Conservation (phyloP, 306 rosid genomes). For the Cicer bijugum region DNA sequence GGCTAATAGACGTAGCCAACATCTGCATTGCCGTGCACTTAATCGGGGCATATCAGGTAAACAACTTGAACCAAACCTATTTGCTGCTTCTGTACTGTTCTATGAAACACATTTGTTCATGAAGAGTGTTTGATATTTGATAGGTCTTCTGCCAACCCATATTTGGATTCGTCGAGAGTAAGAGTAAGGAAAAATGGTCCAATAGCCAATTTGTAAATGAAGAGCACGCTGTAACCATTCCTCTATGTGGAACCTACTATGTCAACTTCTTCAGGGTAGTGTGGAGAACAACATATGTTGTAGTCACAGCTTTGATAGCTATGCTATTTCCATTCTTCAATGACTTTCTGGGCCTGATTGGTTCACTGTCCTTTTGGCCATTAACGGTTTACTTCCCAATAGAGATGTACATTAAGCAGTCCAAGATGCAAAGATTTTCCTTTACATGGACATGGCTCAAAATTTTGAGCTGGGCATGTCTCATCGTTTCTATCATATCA, state of each 20-base stretch:
- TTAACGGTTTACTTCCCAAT: constrained; percentile 87
- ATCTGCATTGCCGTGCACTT: constrained; percentile 84
- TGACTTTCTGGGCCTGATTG: constrained; percentile 81
- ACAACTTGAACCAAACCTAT: neutral
- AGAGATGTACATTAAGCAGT: constrained; percentile 88
- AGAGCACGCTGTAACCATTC: constrained; percentile 63
- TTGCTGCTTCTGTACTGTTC: neutral
- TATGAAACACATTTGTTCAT: constrained; percentile 4
- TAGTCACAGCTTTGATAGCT: constrained; percentile 71
- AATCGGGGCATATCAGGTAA: constrained; percentile 94
- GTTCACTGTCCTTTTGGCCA: constrained; percentile 93
- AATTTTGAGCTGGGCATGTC: constrained; percentile 80
- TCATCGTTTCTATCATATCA: constrained; percentile 72
- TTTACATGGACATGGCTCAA: constrained; percentile 91
- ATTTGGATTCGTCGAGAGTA: constrained; percentile 68
- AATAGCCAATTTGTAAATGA: constrained; percentile 64
- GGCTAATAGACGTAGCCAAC: constrained; percentile 92
- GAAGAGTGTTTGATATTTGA: neutral
- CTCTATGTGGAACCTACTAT: constrained; percentile 51
- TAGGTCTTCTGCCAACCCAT: constrained; percentile 93
- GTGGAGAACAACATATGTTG: constrained; percentile 84
- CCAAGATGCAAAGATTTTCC: constrained; percentile 66
- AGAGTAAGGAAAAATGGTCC: constrained; percentile 61
- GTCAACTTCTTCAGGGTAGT: constrained; percentile 71
- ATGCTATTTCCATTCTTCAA: constrained; percentile 98